Evolutionary conservation across 2,329 filamentous ascomycete genomes (phyloP).

Genomic region (Beauveria pseudobassiana): DNA sequence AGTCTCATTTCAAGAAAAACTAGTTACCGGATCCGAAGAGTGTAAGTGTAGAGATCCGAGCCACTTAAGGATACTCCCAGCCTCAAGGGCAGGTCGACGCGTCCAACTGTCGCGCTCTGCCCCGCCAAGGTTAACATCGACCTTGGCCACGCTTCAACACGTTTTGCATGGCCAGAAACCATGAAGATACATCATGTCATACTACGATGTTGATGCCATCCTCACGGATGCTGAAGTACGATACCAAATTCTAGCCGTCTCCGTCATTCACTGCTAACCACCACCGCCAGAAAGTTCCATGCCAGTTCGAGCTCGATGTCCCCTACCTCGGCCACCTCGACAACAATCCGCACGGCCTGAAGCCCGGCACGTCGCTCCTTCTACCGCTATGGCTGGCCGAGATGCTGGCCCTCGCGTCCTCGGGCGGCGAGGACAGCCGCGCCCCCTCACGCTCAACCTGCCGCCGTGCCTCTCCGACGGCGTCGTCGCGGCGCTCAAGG

Average conservation of each 20-base stretch:
- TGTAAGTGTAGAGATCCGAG: background rate
- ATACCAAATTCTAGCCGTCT: background rate
- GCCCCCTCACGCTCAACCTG: conserved; percentile 71
- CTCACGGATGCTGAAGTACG: conserved; percentile 73
- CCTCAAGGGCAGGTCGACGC: background rate
- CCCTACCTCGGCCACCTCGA: conserved; percentile 84
- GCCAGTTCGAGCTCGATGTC: conserved; percentile 86
- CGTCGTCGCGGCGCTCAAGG: conserved; percentile 84
- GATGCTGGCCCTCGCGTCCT: conserved; percentile 71
- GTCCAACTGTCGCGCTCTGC: conserved; percentile 1
- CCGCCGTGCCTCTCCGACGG: conserved; percentile 68
- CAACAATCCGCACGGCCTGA: conserved; percentile 66
- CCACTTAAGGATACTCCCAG: background rate
- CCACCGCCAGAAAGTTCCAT: conserved; percentile 72
- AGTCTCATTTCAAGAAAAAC: too few species aligned
- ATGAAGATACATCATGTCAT: conserved; percentile 45
- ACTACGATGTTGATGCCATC: conserved; percentile 81
- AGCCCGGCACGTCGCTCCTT: conserved; percentile 69
- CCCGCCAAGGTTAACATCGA: background rate
- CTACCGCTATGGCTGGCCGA: conserved; percentile 92
- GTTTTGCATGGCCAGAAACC: background rate
- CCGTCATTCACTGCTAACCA: background rate
- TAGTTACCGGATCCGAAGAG: too few species aligned
- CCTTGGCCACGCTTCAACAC: background rate
- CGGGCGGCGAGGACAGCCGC: conserved; percentile 33